phyloP scores from a whole-genome alignment of 2,329 filamentous ascomycete genomes.

The Rhexocercosporidium sp. region DNA sequence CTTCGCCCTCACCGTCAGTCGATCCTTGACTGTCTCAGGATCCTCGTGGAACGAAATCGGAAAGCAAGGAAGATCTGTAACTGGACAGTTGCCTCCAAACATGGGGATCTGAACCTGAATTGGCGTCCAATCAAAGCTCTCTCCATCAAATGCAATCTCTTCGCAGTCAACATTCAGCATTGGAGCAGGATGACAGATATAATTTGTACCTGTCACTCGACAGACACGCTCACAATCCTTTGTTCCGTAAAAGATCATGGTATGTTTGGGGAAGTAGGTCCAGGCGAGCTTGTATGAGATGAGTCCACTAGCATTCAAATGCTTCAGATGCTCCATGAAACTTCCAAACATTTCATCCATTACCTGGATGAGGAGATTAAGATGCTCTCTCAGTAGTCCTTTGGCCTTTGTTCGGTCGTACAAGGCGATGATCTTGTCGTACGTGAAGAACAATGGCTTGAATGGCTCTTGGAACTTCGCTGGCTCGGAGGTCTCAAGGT shows the following conservation, averaged over 20 bases:
- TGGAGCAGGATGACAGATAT: not conserved
- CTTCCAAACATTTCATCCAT: constrained; percentile 51
- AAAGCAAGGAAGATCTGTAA: constrained; percentile 48
- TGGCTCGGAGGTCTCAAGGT: constrained; percentile 46
- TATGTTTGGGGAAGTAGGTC: constrained; percentile 50
- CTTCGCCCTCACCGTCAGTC: constrained; percentile 44
- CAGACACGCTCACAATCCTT: constrained; percentile 49
- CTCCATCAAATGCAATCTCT: constrained; percentile 50
- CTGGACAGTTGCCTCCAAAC: constrained; percentile 49
- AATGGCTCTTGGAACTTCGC: constrained; percentile 49
- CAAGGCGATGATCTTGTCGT: constrained; percentile 48
- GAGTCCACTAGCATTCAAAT: constrained; percentile 46
- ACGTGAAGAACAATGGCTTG: constrained; percentile 50
- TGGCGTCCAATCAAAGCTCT: constrained; percentile 50
- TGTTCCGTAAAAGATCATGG: constrained; percentile 47
- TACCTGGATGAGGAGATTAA: constrained; percentile 48
- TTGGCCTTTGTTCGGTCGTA: constrained; percentile 37
- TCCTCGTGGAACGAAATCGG: constrained; percentile 41
- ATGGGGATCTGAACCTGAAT: constrained; percentile 39
- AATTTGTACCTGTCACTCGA: constrained; percentile 26
- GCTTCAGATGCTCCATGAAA: constrained; percentile 44
- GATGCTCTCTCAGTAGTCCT: constrained; percentile 44
- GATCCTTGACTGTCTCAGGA: constrained; percentile 31
- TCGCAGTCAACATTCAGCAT: constrained; percentile 36
- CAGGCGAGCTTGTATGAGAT: constrained; percentile 51